These are phyloP conservation scores for Ormosia semicastrata DNA, from an alignment of 306 rosid genomes.

Conservation along the genomic window DNA sequence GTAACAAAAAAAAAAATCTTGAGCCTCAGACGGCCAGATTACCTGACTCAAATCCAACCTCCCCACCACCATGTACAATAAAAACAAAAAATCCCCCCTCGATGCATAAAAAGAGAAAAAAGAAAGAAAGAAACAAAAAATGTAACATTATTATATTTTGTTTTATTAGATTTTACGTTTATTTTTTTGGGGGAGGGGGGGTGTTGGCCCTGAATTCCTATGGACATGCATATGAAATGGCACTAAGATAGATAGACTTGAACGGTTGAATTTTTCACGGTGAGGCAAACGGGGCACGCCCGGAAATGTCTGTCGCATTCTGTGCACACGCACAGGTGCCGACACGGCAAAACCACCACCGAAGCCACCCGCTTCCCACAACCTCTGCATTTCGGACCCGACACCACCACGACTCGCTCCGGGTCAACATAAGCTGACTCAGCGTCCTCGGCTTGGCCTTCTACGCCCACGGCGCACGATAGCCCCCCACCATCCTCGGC, in stretches of 20 bases:
- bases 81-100: background rate
- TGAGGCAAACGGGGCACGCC: conserved; percentile 75
- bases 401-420: conserved; percentile 35
- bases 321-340: conserved; percentile 73
- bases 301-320: conserved; percentile 64
- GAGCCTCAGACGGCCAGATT: background rate
- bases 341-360: conserved; percentile 81
- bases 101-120: background rate
- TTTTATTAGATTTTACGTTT: background rate
- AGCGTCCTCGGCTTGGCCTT: conserved; percentile 75
- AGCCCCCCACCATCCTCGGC: conserved; percentile 39
- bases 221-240: conserved; percentile 38
- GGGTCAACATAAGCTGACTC: conserved; percentile 84
- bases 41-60: background rate
- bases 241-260: conserved; percentile 63
- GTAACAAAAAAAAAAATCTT: background rate
- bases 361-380: conserved; percentile 71
- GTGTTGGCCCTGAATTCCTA: conserved; percentile 15
- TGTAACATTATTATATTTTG: background rate
- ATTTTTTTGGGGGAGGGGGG: background rate
- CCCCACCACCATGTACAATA: background rate
- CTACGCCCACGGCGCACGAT: conserved; percentile 46
- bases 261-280: conserved; percentile 69
- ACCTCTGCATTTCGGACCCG: conserved; percentile 69
- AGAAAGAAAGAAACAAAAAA: background rate